A percentile compares a stretch with the other conserved stretches of the same genome.
Conservation (phyloP, 805 yeast genomes). For the Starmerella asiatica region DNA sequence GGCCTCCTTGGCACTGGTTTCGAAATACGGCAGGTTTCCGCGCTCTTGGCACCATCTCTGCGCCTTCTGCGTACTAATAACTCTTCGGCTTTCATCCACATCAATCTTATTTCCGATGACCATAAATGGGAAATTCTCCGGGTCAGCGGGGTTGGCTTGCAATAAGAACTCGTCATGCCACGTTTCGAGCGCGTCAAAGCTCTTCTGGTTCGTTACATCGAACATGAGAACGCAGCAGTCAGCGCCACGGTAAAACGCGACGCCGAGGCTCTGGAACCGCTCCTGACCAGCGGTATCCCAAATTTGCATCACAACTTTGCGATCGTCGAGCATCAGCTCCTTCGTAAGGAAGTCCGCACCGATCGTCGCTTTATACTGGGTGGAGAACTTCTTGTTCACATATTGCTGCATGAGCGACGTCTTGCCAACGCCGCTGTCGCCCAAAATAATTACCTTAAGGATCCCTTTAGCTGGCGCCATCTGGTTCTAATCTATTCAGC, state of each 20-base stretch:
- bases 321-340: conserved; percentile 75
- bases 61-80: conserved; percentile 48
- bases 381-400: conserved; percentile 85
- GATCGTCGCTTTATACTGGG: conserved; percentile 93
- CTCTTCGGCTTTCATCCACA: conserved; percentile 79
- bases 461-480: conserved; percentile 29
- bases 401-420: conserved; percentile 95
- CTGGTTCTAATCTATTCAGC: neutral
- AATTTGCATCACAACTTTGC: conserved; percentile 58
- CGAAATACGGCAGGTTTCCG: conserved; percentile 83
- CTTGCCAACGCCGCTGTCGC: conserved; percentile 96
- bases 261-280: conserved; percentile 90
- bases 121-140: conserved; percentile 91
- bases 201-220: conserved; percentile 89
- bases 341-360: conserved; percentile 95
- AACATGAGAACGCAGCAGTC: conserved; percentile 94
- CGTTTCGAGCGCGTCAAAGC: conserved; percentile 72
- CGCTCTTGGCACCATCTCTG: conserved; percentile 47
- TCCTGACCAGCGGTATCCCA: conserved; percentile 99
- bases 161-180: conserved; percentile 95
- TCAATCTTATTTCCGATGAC: conserved; percentile 91
- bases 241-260: conserved; percentile 94
- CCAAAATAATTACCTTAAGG: conserved; percentile 73
- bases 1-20: conserved; percentile 95
- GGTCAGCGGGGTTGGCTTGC: conserved; percentile 86